phyloP scores from a whole-genome alignment of 1,139 yeast genomes.

The Kodamaea anthophila region DNA sequence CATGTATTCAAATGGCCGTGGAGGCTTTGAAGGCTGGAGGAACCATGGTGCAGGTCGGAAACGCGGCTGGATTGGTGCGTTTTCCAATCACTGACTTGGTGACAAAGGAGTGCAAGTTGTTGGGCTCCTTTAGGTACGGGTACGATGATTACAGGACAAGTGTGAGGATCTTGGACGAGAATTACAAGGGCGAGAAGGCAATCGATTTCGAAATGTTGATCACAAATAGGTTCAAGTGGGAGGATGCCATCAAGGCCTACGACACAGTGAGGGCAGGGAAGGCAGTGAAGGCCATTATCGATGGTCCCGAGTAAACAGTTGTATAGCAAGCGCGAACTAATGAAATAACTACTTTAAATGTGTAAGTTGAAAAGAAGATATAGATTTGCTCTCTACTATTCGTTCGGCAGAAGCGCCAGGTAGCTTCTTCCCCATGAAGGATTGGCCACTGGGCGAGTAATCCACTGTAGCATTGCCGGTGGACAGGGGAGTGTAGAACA shows the following conservation, averaged over 20 bases:
- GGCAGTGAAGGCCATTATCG: conserved; percentile 41
- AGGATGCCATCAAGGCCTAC: conserved; percentile 77
- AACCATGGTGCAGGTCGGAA: conserved; percentile 68
- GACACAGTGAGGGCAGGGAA: conserved; percentile 53
- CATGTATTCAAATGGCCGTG: conserved; percentile 62
- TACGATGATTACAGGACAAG: conserved; percentile 74
- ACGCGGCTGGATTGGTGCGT: conserved; percentile 58
- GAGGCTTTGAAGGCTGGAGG: conserved; percentile 57
- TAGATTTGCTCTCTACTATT: too few species aligned
- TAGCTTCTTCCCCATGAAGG: too few species aligned
- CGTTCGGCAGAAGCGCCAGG: too few species aligned
- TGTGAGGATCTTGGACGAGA: conserved; percentile 55
- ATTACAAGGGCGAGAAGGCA: conserved; percentile 50
- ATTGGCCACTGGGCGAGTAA: too few species aligned
- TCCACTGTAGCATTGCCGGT: too few species aligned
- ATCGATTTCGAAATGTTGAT: conserved; percentile 52
- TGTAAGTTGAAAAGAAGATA: too few species aligned
- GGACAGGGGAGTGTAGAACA: too few species aligned
- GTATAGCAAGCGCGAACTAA: too few species aligned
- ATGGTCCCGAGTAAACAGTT: conserved; percentile 33
- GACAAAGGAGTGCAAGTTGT: conserved; percentile 62
- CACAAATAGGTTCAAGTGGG: conserved; percentile 70
- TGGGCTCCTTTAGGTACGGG: conserved; percentile 79
- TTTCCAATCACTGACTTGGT: conserved; percentile 74
- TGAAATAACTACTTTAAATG: too few species aligned